These are phyloP conservation scores for Sordariomycetes sp. DNA, from an alignment of 2,329 filamentous ascomycete genomes.

Conservation along the genomic window DNA sequence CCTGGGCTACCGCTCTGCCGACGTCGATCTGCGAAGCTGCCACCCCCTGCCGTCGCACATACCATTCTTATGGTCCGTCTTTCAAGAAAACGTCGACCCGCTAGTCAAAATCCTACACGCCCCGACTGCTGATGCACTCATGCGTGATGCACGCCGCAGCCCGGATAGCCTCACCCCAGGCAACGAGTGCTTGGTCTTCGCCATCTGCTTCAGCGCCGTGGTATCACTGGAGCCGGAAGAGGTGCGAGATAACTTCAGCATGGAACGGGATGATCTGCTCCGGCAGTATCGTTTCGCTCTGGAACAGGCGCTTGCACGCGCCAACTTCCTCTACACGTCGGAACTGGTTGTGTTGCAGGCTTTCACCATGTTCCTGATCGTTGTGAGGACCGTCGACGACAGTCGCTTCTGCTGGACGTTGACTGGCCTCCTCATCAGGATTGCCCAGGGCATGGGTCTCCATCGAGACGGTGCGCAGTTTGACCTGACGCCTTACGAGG, in stretches of 20 bases:
- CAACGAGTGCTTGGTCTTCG: slow-evolving; percentile 55
- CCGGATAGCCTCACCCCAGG: slow-evolving; percentile 46
- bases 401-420: slow-evolving; percentile 52
- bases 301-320: slow-evolving; percentile 47
- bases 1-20: slow-evolving; percentile 63
- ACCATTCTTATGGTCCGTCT: slow-evolving; percentile 59
- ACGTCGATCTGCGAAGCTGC: slow-evolving; percentile 53
- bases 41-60: slow-evolving; percentile 60
- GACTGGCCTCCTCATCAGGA: slow-evolving; percentile 46
- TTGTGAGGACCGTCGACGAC: slow-evolving; percentile 36
- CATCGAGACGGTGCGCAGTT: slow-evolving; percentile 46
- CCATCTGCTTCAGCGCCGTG: slow-evolving; percentile 50
- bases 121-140: slow-evolving; percentile 52
- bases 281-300: slow-evolving; percentile 41
- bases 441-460: slow-evolving; percentile 51
- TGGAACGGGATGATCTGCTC: slow-evolving; percentile 32
- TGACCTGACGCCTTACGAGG: slow-evolving; percentile 45
- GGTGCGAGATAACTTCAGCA: slow-evolving; percentile 36
- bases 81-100: slow-evolving; percentile 65
- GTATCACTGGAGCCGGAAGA: slow-evolving; percentile 52
- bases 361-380: slow-evolving; percentile 43
- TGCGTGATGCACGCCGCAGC: slow-evolving; percentile 52
- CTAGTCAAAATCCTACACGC: slow-evolving; percentile 64
- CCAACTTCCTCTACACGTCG: slow-evolving; percentile 46
- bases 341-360: slow-evolving; percentile 50